Conservation (phyloP, 2,329 filamentous ascomycete genomes). For the Zymoseptoria ardabiliae region DNA sequence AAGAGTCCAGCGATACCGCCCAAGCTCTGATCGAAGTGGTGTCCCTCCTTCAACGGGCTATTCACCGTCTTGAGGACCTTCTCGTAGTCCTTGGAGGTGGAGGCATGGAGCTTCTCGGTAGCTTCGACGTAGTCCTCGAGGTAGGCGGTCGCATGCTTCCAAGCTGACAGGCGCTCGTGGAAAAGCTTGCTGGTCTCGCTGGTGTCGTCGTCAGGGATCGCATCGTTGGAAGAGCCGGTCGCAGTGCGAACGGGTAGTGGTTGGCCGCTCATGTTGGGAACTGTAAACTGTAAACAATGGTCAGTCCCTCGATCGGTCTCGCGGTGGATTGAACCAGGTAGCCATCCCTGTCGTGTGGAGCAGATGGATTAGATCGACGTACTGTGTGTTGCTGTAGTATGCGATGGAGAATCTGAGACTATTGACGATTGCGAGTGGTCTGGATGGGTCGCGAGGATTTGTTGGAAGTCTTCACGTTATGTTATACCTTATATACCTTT, state of each 20-base stretch:
- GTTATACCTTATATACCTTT: too few species aligned
- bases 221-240: constrained; percentile 36
- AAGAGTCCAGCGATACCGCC: constrained; percentile 85
- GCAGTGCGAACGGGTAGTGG: constrained; percentile 26
- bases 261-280: constrained; percentile 4
- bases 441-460: too few species aligned
- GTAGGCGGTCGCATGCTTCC: constrained; percentile 89
- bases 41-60: constrained; percentile 75
- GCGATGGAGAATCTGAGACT: neutral
- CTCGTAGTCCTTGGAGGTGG: constrained; percentile 89
- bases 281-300: neutral
- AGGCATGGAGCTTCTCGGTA: constrained; percentile 78
- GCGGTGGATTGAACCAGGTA: neutral
- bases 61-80: constrained; percentile 88
- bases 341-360: neutral
- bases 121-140: constrained; percentile 82
- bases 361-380: neutral
- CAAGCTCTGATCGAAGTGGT: constrained; percentile 88
- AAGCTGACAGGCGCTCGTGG: constrained; percentile 80
- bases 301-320: neutral
- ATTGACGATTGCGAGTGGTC: neutral
- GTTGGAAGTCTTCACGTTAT: too few species aligned
- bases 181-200: constrained; percentile 56
- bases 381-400: neutral
- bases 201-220: constrained; percentile 43